phyloP scores from a whole-genome alignment of 2,329 filamentous ascomycete species.

The Berkeleyomyces rouxiae region DNA sequence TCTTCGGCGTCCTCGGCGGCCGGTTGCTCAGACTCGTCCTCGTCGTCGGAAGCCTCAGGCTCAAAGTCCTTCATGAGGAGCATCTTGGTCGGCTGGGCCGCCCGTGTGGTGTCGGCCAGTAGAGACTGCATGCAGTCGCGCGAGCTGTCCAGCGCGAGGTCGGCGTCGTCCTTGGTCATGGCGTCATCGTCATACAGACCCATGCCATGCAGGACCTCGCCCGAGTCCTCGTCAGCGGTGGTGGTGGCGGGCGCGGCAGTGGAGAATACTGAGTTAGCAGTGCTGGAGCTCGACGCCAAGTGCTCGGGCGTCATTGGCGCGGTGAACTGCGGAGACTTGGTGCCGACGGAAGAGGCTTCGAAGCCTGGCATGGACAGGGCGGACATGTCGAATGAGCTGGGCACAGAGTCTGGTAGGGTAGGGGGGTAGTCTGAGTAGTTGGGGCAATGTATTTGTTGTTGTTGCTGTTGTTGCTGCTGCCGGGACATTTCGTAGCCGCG shows the following conservation, averaged over 20 bases:
- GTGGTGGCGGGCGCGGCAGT: background rate
- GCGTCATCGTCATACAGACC: conserved; percentile 49
- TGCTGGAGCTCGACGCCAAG: background rate
- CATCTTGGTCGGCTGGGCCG: conserved; percentile 42
- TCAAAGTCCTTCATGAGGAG: conserved; percentile 72
- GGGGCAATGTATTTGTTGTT: background rate
- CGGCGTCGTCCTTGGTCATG: conserved; percentile 35
- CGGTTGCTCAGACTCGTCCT: conserved; percentile 22
- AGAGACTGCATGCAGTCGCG: conserved; percentile 37
- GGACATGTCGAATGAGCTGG: conserved; percentile 6
- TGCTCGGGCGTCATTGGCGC: conserved; percentile 6
- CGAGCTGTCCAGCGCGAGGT: conserved; percentile 37
- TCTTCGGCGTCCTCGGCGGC: conserved; percentile 28
- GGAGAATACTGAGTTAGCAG: too few species aligned
- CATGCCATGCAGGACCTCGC: conserved; percentile 65
- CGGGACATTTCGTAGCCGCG: background rate
- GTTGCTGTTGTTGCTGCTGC: conserved; percentile 7
- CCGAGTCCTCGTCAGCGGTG: conserved; percentile 38
- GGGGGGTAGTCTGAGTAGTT: conserved; percentile 5
- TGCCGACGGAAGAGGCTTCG: background rate
- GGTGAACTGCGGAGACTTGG: conserved; percentile 3
- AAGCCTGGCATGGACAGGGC: conserved; percentile 3
- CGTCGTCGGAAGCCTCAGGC: conserved; percentile 47
- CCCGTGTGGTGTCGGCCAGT: conserved; percentile 32
- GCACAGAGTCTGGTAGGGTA: conserved; percentile 2